Evolutionary conservation across 2,329 filamentous ascomycete genomes (phyloP).

Genomic region (Diaporthe aspalathi): DNA sequence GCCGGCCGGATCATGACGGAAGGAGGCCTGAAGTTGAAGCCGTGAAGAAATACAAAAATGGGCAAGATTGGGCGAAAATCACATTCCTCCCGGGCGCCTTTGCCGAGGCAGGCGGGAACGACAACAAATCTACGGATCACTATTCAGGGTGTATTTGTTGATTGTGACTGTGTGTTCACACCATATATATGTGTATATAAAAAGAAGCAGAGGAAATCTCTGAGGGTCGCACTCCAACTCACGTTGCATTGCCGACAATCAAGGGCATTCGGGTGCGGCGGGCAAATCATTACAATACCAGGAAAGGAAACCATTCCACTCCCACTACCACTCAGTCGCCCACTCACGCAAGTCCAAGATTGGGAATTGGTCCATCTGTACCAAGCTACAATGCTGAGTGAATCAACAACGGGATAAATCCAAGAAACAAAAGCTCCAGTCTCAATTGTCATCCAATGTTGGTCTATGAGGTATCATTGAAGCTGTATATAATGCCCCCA

Average conservation of each 20-base stretch:
- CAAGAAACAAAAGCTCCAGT: neutral
- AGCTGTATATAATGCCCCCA: constrained; percentile 39
- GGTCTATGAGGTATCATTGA: constrained; percentile 43
- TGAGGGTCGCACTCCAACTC: neutral
- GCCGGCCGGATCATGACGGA: constrained; percentile 39
- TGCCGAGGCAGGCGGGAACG: neutral
- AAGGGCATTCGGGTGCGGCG: constrained; percentile 6
- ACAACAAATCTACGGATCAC: neutral
- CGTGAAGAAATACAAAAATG: neutral
- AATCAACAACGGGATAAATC: neutral
- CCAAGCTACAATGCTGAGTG: neutral
- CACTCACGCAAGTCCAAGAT: too few species aligned
- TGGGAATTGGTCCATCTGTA: too few species aligned
- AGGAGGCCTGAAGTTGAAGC: neutral
- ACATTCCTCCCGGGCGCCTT: neutral
- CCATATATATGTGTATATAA: neutral
- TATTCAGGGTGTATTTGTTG: too few species aligned
- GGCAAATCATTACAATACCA: constrained; percentile 14
- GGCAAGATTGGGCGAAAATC: neutral
- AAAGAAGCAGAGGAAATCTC: neutral
- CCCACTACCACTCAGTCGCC: neutral
- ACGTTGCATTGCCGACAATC: neutral
- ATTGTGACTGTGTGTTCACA: neutral
- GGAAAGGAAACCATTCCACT: constrained; percentile 23
- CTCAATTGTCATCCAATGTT: constrained; percentile 38